Percentiles rank a stretch among this genome's conserved stretches.
phyloP scores from a whole-genome alignment of 116 monocot species.

The Cymodocea nodosa region DNA sequence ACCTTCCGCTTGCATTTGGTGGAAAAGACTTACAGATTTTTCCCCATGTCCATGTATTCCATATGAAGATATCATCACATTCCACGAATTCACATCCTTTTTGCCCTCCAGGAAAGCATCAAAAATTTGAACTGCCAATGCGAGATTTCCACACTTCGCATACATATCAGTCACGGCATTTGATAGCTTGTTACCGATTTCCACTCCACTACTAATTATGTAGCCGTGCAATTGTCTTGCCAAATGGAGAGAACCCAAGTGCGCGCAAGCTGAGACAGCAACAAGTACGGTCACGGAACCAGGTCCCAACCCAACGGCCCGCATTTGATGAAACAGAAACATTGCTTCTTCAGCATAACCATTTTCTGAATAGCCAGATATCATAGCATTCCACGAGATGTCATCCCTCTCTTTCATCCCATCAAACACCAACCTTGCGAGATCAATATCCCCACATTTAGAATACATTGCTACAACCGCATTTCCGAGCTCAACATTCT shows the following conservation, averaged over 20 bases:
- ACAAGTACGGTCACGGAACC: constrained; percentile 5
- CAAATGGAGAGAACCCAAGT: constrained; percentile 11
- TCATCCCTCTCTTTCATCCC: constrained; percentile 5
- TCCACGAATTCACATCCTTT: constrained; percentile 20
- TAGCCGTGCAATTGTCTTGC: constrained; percentile 6
- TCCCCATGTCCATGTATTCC: constrained; percentile 15
- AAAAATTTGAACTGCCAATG: constrained; percentile 9
- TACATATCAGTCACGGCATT: constrained; percentile 32
- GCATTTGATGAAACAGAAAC: constrained; percentile 7
- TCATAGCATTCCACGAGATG: constrained; percentile 18
- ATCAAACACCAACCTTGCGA: constrained; percentile 5
- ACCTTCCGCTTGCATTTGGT: constrained; percentile 12
- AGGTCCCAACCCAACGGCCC: not conserved
- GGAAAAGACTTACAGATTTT: constrained; percentile 19
- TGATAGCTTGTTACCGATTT: constrained; percentile 5
- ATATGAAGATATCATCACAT: constrained; percentile 19
- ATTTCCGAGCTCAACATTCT: not conserved
- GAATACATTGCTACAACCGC: constrained; percentile 8
- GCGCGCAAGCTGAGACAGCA: constrained; percentile 9
- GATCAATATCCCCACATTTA: constrained; percentile 3
- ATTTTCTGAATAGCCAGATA: constrained; percentile 15
- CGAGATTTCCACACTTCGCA: constrained; percentile 17
- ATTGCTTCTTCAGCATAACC: constrained; percentile 7
- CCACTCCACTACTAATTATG: constrained; percentile 2
- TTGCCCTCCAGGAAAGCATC: constrained; percentile 6